Base-by-base conservation (phyloP, 805 yeast genomes). In the Ogataea paradorogensis region DNA sequence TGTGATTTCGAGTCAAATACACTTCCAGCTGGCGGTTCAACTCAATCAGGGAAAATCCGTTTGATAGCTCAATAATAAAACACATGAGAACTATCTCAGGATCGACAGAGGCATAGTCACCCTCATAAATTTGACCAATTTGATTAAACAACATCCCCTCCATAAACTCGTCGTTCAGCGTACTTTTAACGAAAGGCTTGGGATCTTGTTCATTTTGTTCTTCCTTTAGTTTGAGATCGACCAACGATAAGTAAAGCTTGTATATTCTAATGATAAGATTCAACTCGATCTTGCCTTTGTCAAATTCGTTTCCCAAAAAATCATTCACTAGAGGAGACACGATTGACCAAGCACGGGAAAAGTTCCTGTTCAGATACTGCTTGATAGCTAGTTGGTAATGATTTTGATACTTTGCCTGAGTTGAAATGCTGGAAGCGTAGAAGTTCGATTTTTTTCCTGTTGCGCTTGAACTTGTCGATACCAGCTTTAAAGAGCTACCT, bases 331-430 rank as follows among this genome's bases (percentile, higher is more conserved):
- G 25, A 2, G 59, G 55, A 14, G 29, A 24, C 7, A 51, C 42
- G 5, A 59, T 42, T 11, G 40, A 44, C 62, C 64, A 61, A 3
- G 65, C 52, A 9, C 48, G 39, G 15, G 38, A 38, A 37, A 62
- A 62, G 27, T 56, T 53, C 35, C 61, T 51, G 36, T 67, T 68
- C 28, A 70, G 46, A 43, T 69, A 70, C 44, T 62, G 64, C 43
- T 65, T 66, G 35, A 69, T 64, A 1, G 74, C 72, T 36, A 67
- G 51, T 38, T 69, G 69, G 47, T 61, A 69, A 26, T 50, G 49
- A 33, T 51, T 53, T 14, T 40, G 50, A 27, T 52, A 52, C 20
- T 45, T 47, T 4, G 45, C 43, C 15, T 51, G 48, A 6, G 22
- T 16, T 15, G 45, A 41, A 13, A 45, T 35, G 26, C 49, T 52